Base-by-base conservation (phyloP, 495 filamentous ascomycete species). In the Aspergillus homomorphus region DNA sequence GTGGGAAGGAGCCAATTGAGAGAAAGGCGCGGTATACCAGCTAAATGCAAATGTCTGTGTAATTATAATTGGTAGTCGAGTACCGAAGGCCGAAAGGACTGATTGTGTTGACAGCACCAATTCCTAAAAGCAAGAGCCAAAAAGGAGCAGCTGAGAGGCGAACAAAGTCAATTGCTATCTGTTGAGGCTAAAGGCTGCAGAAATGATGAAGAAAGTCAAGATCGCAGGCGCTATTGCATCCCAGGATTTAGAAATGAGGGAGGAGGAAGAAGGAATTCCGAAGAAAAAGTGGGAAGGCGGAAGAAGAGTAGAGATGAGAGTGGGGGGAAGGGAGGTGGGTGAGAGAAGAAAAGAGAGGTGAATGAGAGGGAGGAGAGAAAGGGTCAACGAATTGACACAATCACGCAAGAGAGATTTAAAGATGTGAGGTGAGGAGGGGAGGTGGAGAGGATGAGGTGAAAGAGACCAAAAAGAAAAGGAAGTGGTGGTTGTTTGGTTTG, bases 401-500 rank as follows among this genome's bases (percentile, higher is more conserved):
- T 28, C 12, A 14, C 12, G 10, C 15, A 50, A 59, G 52, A 24
- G 46, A 43, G 57, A 60, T 54, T 62, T 57, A 20, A 22, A 26
- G 43, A 42, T 56, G 61, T 56, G 46, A 57, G 51, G 44, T 59
- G 50, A 41, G 33, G 41, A 45, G 42, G 24, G 46, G 59, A 24
- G 54, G 59, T 22, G 45, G 49, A 62, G 62, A 59, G 53, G 62
- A 56, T 55, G 45, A 54, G 16, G 42, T 19, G 38, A 51, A 49
- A 52, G 28, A 30, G 43, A 49, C 38, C 22, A 18, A 57, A 45
- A 43, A 45, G 33, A 45, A 41, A 53, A 45, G 15, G 43, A 48
- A 54, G 61, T 59, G 58, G 65, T 70, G 59, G 65, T n/a, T n/a
- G n/a, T n/a, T n/a, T n/a, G n/a, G n/a, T n/a, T n/a, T 67, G 16